phyloP scores from a whole-genome alignment of 148 eudicot genomes.

The Heliosperma pusillum region DNA sequence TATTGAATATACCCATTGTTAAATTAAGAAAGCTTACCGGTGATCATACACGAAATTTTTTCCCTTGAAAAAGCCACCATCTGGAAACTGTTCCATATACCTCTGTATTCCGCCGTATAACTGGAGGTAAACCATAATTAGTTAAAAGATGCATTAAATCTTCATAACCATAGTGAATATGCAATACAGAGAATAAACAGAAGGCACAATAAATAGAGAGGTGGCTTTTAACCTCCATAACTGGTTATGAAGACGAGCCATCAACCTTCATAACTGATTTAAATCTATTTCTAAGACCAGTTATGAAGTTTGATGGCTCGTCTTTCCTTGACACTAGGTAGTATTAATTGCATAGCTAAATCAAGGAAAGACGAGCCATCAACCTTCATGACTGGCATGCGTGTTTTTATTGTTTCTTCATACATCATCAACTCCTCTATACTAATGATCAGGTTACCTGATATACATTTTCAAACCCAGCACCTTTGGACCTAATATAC shows the following conservation, averaged over 20 bases:
- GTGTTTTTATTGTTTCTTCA: not conserved
- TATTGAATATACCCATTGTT: not conserved
- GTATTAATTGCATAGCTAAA: too few relatives aligned
- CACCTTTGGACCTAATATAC: slow-evolving; percentile 85
- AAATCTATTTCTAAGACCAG: too few relatives aligned
- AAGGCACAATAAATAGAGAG: too few relatives aligned
- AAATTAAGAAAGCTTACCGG: slow-evolving; percentile 40
- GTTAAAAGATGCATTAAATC: not conserved
- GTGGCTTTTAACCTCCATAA: too few relatives aligned
- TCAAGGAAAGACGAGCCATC: not conserved
- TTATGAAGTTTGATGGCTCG: too few relatives aligned
- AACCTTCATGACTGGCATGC: not conserved
- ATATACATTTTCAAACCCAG: slow-evolving; percentile 94
- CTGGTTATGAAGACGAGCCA: too few relatives aligned
- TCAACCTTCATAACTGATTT: too few relatives aligned
- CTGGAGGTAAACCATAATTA: slow-evolving; percentile 37
- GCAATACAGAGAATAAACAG: slow-evolving; percentile 3
- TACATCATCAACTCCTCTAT: not conserved
- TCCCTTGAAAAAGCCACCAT: slow-evolving; percentile 92
- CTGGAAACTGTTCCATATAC: slow-evolving; percentile 88
- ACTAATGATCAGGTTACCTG: slow-evolving; percentile 44
- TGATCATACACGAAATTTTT: slow-evolving; percentile 97
- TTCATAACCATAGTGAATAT: not conserved
- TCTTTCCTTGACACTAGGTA: too few relatives aligned
- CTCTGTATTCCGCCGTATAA: slow-evolving; percentile 95